These are phyloP conservation scores for Ganoderma resinaceum DNA, from an alignment of 1,284 basidiomycete genomes.

Conservation along the genomic window DNA sequence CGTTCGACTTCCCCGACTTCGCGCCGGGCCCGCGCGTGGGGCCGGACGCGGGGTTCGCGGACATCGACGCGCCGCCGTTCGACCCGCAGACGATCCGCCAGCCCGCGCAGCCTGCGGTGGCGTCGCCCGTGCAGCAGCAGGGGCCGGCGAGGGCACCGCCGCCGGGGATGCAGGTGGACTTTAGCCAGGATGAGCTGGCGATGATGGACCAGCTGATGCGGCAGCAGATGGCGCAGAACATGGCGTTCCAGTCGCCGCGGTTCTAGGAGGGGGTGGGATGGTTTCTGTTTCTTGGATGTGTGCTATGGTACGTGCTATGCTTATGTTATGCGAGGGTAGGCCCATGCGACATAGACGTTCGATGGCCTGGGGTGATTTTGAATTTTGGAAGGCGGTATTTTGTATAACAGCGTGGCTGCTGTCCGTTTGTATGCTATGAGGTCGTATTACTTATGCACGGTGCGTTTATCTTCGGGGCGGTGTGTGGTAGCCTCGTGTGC, in stretches of 20 bases:
- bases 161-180: conserved; percentile 34
- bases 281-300: not conserved
- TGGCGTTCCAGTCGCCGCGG: conserved; percentile 16
- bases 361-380: not conserved
- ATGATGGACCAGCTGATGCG: conserved; percentile 40
- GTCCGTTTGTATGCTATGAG: not conserved
- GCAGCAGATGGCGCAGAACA: conserved; percentile 31
- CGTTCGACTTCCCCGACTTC: conserved; percentile 36
- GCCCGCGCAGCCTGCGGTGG: conserved; percentile 5
- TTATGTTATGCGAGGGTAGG: conserved; percentile 1
- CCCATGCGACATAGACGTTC: not conserved
- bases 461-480: not conserved
- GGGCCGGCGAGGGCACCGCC: conserved; percentile 11
- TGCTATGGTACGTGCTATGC: not conserved
- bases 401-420: conserved; percentile 4
- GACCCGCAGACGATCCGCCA: conserved; percentile 4
- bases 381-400: conserved; percentile 2
- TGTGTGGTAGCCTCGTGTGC: too few species aligned
- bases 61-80: conserved; percentile 31
- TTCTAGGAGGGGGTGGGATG: not conserved
- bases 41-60: conserved; percentile 21
- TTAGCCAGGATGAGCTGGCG: conserved; percentile 38
- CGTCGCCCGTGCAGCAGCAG: conserved; percentile 6
- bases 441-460: not conserved
- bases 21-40: conserved; percentile 7